Conservation (phyloP, 495 filamentous ascomycete species). For the Daldinia concentrica region DNA sequence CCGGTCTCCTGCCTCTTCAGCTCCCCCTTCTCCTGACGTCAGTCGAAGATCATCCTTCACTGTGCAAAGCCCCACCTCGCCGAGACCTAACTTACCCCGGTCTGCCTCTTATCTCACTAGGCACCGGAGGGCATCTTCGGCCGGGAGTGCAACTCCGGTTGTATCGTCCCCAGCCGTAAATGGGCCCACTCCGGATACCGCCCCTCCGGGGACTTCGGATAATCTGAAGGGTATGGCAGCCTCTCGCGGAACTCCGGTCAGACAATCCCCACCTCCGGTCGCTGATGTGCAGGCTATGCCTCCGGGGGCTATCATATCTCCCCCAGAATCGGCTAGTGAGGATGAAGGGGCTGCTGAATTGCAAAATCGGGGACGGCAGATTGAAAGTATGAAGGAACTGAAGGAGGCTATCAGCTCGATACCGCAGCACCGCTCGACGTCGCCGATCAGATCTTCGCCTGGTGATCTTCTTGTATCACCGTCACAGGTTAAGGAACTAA, state of each 20-base stretch:
- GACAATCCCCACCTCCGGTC: conserved; percentile 81
- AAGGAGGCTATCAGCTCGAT: conserved; percentile 85
- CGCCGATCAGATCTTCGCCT: conserved; percentile 59
- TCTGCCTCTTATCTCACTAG: conserved; percentile 79
- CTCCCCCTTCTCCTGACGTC: conserved; percentile 68
- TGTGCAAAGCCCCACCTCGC: conserved; percentile 50
- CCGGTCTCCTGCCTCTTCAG: conserved; percentile 79
- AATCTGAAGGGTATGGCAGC: conserved; percentile 58
- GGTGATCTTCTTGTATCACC: conserved; percentile 51
- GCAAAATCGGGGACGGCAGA: conserved; percentile 57
- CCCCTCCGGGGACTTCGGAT: conserved; percentile 56
- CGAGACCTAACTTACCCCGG: conserved; percentile 69
- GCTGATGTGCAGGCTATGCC: conserved; percentile 74
- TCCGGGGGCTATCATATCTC: conserved; percentile 82
- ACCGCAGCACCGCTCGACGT: conserved; percentile 69
- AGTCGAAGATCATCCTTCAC: conserved; percentile 67
- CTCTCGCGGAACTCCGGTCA: conserved; percentile 59
- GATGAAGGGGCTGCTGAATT: conserved; percentile 71
- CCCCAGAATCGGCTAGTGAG: conserved; percentile 88
- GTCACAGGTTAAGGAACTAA: conserved; percentile 47
- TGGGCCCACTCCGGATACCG: conserved; percentile 54
- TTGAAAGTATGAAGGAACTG: conserved; percentile 76
- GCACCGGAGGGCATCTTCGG: conserved; percentile 60
- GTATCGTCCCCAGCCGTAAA: conserved; percentile 45
- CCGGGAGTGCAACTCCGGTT: conserved; percentile 33